Percentiles rank a stretch among this genome's conserved stretches.
These are phyloP conservation scores for Phytophthora macrochlamydospora DNA, from an alignment of 352 stramenopile species.

Conservation along the genomic window DNA sequence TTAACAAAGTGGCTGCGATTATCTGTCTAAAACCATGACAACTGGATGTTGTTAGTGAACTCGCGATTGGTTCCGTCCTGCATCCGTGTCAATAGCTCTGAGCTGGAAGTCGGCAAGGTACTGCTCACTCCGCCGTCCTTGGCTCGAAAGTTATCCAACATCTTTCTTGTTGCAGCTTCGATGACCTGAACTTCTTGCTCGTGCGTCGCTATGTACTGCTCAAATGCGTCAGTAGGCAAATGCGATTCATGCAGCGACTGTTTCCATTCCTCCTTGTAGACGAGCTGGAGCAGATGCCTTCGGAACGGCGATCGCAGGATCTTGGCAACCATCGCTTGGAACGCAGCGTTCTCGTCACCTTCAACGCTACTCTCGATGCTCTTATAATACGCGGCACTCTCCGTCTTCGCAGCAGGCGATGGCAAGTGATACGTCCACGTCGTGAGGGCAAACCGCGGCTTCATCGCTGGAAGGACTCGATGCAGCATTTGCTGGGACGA, in stretches of 20 bases:
- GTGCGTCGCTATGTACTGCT: conserved; percentile 67
- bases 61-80: conserved; percentile 17
- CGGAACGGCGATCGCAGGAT: conserved; percentile 66
- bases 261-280: conserved; percentile 58
- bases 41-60: conserved; percentile 33
- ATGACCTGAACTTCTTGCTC: conserved; percentile 59
- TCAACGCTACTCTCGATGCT: neutral
- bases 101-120: conserved; percentile 35
- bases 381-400: conserved; percentile 34
- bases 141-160: conserved; percentile 66
- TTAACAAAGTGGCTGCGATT: neutral
- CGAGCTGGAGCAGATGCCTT: conserved; percentile 64
- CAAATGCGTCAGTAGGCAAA: conserved; percentile 51
- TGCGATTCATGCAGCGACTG: conserved; percentile 68
- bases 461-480: conserved; percentile 58
- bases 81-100: conserved; percentile 36
- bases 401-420: conserved; percentile 10
- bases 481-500: conserved; percentile 84
- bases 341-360: conserved; percentile 4
- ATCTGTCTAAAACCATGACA: conserved; percentile 54
- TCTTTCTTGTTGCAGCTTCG: conserved; percentile 47
- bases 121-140: conserved; percentile 38
- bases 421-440: conserved; percentile 71
- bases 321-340: conserved; percentile 50
- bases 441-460: conserved; percentile 64